These are phyloP conservation scores for Psilocybe sp. DNA, from an alignment of 768 basidiomycete species.

Conservation along the genomic window DNA sequence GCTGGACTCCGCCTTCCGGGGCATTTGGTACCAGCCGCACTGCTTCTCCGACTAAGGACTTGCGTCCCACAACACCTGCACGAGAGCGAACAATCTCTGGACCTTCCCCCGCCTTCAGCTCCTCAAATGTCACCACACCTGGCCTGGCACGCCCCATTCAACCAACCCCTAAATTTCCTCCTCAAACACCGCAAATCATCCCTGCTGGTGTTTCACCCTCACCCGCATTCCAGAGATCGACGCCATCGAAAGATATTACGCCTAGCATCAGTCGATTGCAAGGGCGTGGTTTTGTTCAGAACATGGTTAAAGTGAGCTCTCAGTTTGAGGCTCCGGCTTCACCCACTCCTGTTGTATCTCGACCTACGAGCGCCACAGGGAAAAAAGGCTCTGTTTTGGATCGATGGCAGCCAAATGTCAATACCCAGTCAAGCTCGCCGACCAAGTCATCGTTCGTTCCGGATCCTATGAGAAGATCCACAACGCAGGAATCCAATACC, in stretches of 20 bases:
- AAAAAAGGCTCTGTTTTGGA: constrained; percentile 62
- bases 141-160: constrained; percentile 53
- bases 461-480: constrained; percentile 25
- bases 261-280: constrained; percentile 81
- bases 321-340: constrained; percentile 43
- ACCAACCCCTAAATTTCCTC: constrained; percentile 44
- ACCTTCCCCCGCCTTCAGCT: constrained; percentile 12
- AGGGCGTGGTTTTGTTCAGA: constrained; percentile 85
- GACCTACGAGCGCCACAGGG: constrained; percentile 22
- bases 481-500: constrained; percentile 7
- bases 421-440: constrained; percentile 40
- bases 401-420: constrained; percentile 57
- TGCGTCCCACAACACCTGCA: constrained; percentile 3
- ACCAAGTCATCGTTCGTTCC: constrained; percentile 31
- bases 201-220: constrained; percentile 44
- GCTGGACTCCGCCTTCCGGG: constrained; percentile 16
- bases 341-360: constrained; percentile 28
- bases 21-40: constrained; percentile 9
- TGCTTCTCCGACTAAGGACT: constrained; percentile 15
- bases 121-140: constrained; percentile 28
- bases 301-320: constrained; percentile 70
- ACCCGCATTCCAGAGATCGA: constrained; percentile 56
- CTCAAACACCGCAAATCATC: constrained; percentile 36
- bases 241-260: constrained; percentile 65
- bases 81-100: constrained; percentile 22